A percentile compares a stretch with the other conserved stretches of the same genome.
Conservation (phyloP, 345 rosid genomes). For the Erysimum cheiranthoides region DNA sequence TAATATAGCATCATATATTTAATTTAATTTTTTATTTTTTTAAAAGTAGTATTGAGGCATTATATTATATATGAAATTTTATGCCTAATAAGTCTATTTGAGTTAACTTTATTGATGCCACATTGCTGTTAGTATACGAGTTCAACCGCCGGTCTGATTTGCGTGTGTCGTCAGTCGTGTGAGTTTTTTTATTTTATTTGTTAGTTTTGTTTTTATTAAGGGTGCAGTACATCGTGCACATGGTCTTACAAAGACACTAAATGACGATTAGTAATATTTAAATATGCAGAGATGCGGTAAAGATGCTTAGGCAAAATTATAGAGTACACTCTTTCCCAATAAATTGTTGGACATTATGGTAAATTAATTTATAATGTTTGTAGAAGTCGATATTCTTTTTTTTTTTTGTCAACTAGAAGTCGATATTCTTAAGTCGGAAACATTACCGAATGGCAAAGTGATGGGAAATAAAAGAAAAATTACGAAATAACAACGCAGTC, state of each 20-base stretch:
- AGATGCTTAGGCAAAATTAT: not conserved
- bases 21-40: not conserved
- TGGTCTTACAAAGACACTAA: conserved; percentile 9
- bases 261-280: not conserved
- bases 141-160: not conserved
- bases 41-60: not conserved
- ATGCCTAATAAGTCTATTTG: too few species aligned
- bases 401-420: too few species aligned
- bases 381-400: too few species aligned
- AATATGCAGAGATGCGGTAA: not conserved
- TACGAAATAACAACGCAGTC: too few species aligned
- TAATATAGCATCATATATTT: too few species aligned
- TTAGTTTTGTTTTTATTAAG: conserved; percentile 12
- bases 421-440: too few species aligned
- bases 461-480: too few species aligned
- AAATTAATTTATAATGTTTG: too few species aligned
- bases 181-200: too few species aligned
- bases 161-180: not conserved
- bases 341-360: too few species aligned
- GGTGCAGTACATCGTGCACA: too few species aligned
- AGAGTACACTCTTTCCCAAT: not conserved
- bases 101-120: not conserved
- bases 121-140: not conserved
- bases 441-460: too few species aligned
- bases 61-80: not conserved